phyloP scores from a whole-genome alignment of 2,329 filamentous ascomycete genomes.

The Nectriaceae sp. region DNA sequence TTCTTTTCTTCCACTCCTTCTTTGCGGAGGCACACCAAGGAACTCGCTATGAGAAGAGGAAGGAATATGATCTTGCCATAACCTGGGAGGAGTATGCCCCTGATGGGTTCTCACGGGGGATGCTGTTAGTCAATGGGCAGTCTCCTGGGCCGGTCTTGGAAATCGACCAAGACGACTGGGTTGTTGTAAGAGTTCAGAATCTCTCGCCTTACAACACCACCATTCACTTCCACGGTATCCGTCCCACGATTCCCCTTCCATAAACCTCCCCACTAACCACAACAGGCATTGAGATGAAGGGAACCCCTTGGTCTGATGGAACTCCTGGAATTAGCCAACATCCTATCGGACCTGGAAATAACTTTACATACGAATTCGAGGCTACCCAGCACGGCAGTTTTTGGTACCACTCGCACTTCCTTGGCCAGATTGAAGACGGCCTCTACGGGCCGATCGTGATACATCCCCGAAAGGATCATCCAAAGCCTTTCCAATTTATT shows the following conservation, averaged over 20 bases:
- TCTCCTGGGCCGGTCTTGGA: constrained; percentile 63
- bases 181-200: constrained; percentile 49
- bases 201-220: constrained; percentile 48
- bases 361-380: constrained; percentile 56
- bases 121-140: constrained; percentile 58
- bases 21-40: constrained; percentile 8
- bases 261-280: not conserved
- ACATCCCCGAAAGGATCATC: constrained; percentile 31
- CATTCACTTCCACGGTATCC: constrained; percentile 52
- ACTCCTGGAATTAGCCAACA: constrained; percentile 58
- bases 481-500: constrained; percentile 53
- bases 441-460: constrained; percentile 59
- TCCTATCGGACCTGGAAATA: constrained; percentile 48
- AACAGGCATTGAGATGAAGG: constrained; percentile 49
- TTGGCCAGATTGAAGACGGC: constrained; percentile 60
- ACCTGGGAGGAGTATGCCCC: constrained; percentile 43
- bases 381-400: constrained; percentile 59
- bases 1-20: constrained; percentile 9
- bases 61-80: constrained; percentile 30
- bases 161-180: constrained; percentile 51
- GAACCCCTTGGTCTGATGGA: constrained; percentile 62
- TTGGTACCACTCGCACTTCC: constrained; percentile 62
- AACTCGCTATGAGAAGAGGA: constrained; percentile 9
- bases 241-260: not conserved
- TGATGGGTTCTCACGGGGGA: constrained; percentile 45